Evolutionary conservation across 352 stramenopile genomes (phyloP), one percentile per base, ranked within the genome.

Genomic region (Albugo candida): DNA sequence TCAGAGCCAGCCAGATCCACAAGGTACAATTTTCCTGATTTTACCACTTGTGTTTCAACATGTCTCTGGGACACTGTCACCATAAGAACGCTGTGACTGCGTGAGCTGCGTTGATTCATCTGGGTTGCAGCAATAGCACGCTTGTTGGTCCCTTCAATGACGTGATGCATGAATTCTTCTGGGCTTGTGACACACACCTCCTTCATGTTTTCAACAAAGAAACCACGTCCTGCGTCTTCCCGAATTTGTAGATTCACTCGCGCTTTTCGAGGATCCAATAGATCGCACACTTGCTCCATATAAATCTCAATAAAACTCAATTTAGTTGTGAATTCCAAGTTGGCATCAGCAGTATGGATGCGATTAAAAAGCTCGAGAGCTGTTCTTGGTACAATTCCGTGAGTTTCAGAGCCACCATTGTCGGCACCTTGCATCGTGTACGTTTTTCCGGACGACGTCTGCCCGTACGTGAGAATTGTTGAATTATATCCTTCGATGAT

Each of bases 241-340:
- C 64, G 45, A 8, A 74, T 55, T 20, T 59, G 64, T 27, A 74
- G 48, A 36, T 70, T 78, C 16, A 55, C 52, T 77, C n/a, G n/a
- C n/a, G n/a, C n/a, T n/a, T n/a, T n/a, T n/a, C n/a, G n/a, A n/a
- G 93, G 83, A 20, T 76, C 61, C 14, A 98, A 61, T 11, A 98
- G 67, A 51, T 98, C 92, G 16, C 86, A 67, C 56, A 98, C 96
- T 53, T 98, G 86, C 70, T 98, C 93, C 59, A 97, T 97, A 69
- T 98, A 98, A 52, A 98, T 97, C 61, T 99, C 95, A 40, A 99
- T 68, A 64, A 97, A 99, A 20, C 85, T 97, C n/a, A 94, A 88
- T 27, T 92, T 70, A 18, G 98, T 71, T 21, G 97, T 72, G 63
- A 97, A 98, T 50, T 96, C 68, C 35, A 85, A 65, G 37, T 81